phyloP scores from a whole-genome alignment of 129 eudicot species.

The Silybum marianum region DNA sequence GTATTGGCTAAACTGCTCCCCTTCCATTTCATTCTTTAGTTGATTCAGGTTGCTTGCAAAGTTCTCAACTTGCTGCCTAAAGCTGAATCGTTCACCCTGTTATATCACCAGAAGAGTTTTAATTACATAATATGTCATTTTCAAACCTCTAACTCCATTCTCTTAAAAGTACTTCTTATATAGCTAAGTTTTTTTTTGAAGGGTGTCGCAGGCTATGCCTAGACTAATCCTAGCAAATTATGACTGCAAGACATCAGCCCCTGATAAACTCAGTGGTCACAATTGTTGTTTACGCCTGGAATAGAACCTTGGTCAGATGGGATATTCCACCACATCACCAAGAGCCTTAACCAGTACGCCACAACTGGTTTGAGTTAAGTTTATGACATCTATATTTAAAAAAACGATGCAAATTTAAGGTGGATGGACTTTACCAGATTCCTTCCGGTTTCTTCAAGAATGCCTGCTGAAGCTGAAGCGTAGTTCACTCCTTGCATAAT shows the following conservation, averaged over 20 bases:
- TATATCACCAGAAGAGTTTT: conserved; percentile 9
- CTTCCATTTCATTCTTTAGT: conserved; percentile 40
- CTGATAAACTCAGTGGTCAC: too few species aligned
- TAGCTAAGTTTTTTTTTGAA: too few species aligned
- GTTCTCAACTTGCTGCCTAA: conserved; percentile 64
- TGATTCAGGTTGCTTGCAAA: conserved; percentile 52
- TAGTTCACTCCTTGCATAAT: conserved; percentile 60
- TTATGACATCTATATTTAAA: not conserved
- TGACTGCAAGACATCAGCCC: too few species aligned
- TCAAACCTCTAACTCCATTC: too few species aligned
- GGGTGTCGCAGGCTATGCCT: too few species aligned
- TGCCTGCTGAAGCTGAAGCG: conserved; percentile 82
- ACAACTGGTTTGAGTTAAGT: not conserved
- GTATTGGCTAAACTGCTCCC: conserved; percentile 31
- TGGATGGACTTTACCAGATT: conserved; percentile 43
- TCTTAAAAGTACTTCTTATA: too few species aligned
- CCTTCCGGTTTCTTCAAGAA: conserved; percentile 67
- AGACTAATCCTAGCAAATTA: too few species aligned
- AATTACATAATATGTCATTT: not conserved
- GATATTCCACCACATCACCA: too few species aligned
- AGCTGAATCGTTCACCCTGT: conserved; percentile 75
- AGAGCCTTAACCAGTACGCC: too few species aligned
- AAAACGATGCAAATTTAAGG: not conserved
- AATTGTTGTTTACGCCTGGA: too few species aligned
- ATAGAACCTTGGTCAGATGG: too few species aligned